Evolutionary conservation across 2,329 filamentous ascomycete genomes (phyloP).

Genomic region (Neocucurbitaria cava): DNA sequence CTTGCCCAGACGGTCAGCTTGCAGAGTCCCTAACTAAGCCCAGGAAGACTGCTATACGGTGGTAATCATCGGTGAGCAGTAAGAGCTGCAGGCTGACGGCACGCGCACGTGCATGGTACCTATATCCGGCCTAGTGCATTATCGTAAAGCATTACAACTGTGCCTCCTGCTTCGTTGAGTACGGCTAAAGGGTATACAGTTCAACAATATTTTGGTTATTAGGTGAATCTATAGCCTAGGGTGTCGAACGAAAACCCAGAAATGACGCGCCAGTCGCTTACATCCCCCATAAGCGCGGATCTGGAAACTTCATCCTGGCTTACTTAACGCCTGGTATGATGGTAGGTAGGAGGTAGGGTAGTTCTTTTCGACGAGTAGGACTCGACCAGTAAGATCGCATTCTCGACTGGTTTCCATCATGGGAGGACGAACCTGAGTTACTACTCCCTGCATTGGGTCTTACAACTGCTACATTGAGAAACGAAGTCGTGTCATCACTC

Average conservation of each 20-base stretch:
- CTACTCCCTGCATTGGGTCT: neutral
- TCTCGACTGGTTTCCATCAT: neutral
- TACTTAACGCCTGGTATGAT: constrained; percentile 1
- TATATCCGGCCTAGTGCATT: constrained; percentile 3
- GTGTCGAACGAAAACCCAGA: neutral
- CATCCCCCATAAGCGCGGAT: constrained; percentile 14
- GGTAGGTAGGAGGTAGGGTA: too few relatives aligned
- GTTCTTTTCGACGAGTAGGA: neutral
- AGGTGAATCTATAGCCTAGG: neutral
- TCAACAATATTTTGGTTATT: constrained; percentile 16
- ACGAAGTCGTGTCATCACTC: constrained; percentile 6
- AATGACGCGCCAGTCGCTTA: constrained; percentile 4
- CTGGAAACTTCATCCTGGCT: constrained; percentile 13
- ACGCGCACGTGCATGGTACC: constrained; percentile 16
- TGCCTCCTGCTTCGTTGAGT: constrained; percentile 4
- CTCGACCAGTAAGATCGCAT: neutral
- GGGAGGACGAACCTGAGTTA: neutral
- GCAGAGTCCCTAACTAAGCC: constrained; percentile 3
- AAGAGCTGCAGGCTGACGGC: constrained; percentile 19
- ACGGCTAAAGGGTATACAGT: constrained; percentile 25
- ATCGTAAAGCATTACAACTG: neutral
- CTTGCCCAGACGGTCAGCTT: constrained; percentile 3
- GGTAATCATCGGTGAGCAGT: constrained; percentile 19
- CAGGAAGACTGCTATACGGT: constrained; percentile 3
- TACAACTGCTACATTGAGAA: neutral